Conservation (phyloP, 2,329 filamentous ascomycete species). For the Exophiala lecanii-corni region DNA sequence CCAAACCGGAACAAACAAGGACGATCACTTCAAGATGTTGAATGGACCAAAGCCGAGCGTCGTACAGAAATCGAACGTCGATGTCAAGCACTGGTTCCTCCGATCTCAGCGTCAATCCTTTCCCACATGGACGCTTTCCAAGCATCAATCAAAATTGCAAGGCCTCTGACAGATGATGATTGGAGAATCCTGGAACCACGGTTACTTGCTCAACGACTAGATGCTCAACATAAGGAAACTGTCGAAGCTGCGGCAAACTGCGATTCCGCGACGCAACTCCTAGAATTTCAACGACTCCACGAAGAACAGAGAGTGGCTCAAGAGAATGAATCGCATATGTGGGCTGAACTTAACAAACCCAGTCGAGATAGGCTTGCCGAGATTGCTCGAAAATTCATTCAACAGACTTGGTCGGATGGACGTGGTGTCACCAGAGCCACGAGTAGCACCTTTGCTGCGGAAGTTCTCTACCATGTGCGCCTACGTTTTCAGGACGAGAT, state of each 20-base stretch:
- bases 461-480: slow-evolving; percentile 64
- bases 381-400: slow-evolving; percentile 67
- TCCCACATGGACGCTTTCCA: slow-evolving; percentile 69
- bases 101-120: slow-evolving; percentile 58
- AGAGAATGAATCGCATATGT: slow-evolving; percentile 62
- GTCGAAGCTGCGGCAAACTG: slow-evolving; percentile 35
- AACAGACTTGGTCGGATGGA: slow-evolving; percentile 60
- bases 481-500: slow-evolving; percentile 61
- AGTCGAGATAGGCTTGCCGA: slow-evolving; percentile 60
- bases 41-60: slow-evolving; percentile 43
- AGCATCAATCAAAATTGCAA: slow-evolving; percentile 65
- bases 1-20: slow-evolving; percentile 13
- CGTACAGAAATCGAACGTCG: slow-evolving; percentile 68
- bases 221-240: slow-evolving; percentile 56
- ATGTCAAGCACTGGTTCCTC: slow-evolving; percentile 61
- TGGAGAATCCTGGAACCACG: slow-evolving; percentile 67
- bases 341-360: slow-evolving; percentile 66
- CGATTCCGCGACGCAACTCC: slow-evolving; percentile 35
- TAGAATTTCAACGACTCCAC: slow-evolving; percentile 46
- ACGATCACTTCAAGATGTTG: slow-evolving; percentile 15
- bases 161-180: slow-evolving; percentile 62
- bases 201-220: slow-evolving; percentile 60
- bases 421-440: slow-evolving; percentile 59
- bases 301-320: slow-evolving; percentile 49
- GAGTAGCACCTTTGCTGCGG: slow-evolving; percentile 64